Base-by-base conservation (phyloP, 2,329 filamentous ascomycete species). In the Penicillium nordicum region DNA sequence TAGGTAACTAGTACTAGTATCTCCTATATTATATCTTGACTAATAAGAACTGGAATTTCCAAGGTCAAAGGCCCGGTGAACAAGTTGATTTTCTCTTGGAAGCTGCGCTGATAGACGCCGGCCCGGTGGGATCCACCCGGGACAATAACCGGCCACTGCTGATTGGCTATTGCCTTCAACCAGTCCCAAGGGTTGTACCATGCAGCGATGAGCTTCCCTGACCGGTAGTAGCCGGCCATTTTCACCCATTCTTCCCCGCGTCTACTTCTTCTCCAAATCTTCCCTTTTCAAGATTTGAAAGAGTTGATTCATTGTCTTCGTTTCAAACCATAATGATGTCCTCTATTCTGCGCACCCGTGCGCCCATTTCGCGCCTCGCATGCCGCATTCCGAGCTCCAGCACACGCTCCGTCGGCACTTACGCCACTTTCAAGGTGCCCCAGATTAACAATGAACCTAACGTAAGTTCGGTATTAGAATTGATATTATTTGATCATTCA, bases 401-500 rank as follows among this genome's bases (percentile, higher is more conserved):
- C 57, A 61, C 60, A 32, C 66, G 70, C 41, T 59, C 64, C 23
- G 65, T 72, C 43, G 66, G 68, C 86, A 88, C 86, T 8, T 80
- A 96, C 62, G 92, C 92, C 48, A 82, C 85, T 59, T 97, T 97
- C 83, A 93, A 90, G 80, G 84, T 92, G 50, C 94, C 94, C 48
- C 86, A 86, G 61, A 85, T 97, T 67, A 80, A 84, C 72, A 99
- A 99, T 73, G 94, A 99, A 79, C 91, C 91, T n/a, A 99, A 97
- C 74, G 92, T 96, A 76, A 74, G 90, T 81, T 34, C 36, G 48
- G 4, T 21, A 57, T 16, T 30, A 21, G 2, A 23, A 37, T n/a
- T 11, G 2, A 37, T 12, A 7, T 47, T 30, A 2, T 16, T 38
- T 10, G 16, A 25, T 32, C 34, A 38, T 30, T 48, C 57, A 40